A percentile compares a stretch with the other conserved stretches of the same genome.
phyloP scores from a whole-genome alignment of 257 asterid genomes.

The Nicotiana attenuata region DNA sequence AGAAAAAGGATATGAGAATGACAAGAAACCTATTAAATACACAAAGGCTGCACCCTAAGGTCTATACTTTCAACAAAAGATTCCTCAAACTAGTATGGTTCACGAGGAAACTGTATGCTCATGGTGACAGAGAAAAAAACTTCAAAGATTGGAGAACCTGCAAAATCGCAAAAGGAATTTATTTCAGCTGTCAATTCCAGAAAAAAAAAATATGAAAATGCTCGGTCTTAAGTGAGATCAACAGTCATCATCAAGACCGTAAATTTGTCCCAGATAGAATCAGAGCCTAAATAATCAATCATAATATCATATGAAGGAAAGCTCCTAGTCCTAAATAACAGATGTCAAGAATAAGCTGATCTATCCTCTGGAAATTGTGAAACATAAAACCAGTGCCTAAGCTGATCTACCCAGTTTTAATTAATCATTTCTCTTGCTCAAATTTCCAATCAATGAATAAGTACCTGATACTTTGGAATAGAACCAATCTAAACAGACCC shows the following conservation, averaged over 20 bases:
- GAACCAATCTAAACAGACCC: conserved; percentile 40
- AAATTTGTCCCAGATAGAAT: not conserved
- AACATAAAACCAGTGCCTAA: not conserved
- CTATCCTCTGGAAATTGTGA: not conserved
- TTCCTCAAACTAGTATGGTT: not conserved
- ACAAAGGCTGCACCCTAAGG: not conserved
- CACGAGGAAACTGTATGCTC: not conserved
- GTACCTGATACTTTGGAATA: conserved; percentile 72
- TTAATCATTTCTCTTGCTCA: not conserved
- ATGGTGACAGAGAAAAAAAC: not conserved
- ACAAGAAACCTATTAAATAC: not conserved
- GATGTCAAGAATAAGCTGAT: not conserved
- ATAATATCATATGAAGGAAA: not conserved
- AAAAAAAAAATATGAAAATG: not conserved
- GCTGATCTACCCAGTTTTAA: not conserved
- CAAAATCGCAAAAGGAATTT: not conserved
- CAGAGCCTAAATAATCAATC: not conserved
- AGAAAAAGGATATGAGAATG: not conserved
- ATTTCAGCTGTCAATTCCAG: not conserved
- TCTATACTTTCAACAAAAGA: not conserved
- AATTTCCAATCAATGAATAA: not conserved
- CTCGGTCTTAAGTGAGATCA: not conserved
- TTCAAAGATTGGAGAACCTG: not conserved
- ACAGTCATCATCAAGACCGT: not conserved
- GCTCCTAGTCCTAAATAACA: not conserved